Percentiles rank a stretch among this genome's conserved stretches.
Conservation (phyloP, 805 yeast genomes). For the Ogataea zsoltii region DNA sequence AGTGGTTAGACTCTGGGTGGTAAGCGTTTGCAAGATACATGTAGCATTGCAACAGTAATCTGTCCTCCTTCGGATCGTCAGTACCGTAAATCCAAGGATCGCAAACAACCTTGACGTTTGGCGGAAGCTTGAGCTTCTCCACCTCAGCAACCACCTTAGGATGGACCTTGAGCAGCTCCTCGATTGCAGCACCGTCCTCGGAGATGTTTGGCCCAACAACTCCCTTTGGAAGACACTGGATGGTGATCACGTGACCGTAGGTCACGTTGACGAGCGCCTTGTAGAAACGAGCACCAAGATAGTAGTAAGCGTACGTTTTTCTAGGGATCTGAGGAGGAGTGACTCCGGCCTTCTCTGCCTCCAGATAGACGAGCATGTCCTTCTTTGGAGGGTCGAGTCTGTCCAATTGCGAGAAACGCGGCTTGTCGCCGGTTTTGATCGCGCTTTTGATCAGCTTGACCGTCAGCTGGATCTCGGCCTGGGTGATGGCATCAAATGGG, state of each 20-base stretch:
- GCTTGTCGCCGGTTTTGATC: slow-evolving; percentile 48
- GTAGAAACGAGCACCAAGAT: slow-evolving; percentile 52
- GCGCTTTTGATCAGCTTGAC: slow-evolving; percentile 61
- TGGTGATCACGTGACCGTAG: slow-evolving; percentile 61
- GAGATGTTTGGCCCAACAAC: slow-evolving; percentile 72
- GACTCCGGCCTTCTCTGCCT: slow-evolving; percentile 59
- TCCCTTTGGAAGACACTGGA: slow-evolving; percentile 56
- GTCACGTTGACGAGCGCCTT: slow-evolving; percentile 73
- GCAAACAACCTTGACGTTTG: slow-evolving; percentile 51
- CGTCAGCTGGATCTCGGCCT: slow-evolving; percentile 57
- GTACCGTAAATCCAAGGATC: slow-evolving; percentile 92
- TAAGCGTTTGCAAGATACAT: slow-evolving; percentile 68
- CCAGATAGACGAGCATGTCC: slow-evolving; percentile 65
- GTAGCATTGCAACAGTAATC: slow-evolving; percentile 68
- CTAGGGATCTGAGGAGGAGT: slow-evolving; percentile 62
- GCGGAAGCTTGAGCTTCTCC: slow-evolving; percentile 65
- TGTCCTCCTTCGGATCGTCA: slow-evolving; percentile 51
- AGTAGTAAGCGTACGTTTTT: slow-evolving; percentile 68
- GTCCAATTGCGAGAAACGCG: slow-evolving; percentile 68
- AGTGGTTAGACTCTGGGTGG: slow-evolving; percentile 74
- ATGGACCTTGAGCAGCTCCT: slow-evolving; percentile 49
- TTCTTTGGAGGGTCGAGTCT: slow-evolving; percentile 78
- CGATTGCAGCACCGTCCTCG: slow-evolving; percentile 58
- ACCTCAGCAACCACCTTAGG: slow-evolving; percentile 67
- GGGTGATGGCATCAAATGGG: slow-evolving; percentile 43